Conservation (phyloP, 108 stramenopile genomes). For the Cyclotella choctawhatcheeana region DNA sequence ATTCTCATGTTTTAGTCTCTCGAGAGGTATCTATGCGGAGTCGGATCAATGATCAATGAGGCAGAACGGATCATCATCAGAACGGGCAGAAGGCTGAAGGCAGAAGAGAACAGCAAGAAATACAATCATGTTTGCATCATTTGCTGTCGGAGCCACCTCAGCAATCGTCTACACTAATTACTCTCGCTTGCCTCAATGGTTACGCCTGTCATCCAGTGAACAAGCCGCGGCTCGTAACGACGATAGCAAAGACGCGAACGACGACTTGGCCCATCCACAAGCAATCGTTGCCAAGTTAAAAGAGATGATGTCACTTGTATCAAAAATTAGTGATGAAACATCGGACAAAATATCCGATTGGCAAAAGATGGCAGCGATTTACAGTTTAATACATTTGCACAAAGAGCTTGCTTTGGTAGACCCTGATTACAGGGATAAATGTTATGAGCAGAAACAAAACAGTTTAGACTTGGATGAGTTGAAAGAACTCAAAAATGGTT, state of each 20-base stretch:
- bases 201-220: conserved; percentile 3
- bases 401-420: conserved; percentile 1
- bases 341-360: not conserved
- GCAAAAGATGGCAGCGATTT: conserved; percentile 2
- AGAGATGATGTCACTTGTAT: not conserved
- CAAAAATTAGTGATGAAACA: not conserved
- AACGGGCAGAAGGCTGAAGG: no score
- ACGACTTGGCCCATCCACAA: conserved; percentile 2
- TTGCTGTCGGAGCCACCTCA: not conserved
- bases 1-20: no score
- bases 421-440: not conserved
- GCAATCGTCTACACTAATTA: not conserved
- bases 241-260: conserved; percentile 4
- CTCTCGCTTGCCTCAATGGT: conserved; percentile 1
- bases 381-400: conserved; percentile 6
- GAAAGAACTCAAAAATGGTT: conserved; percentile 5
- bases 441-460: not conserved
- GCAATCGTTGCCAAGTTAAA: conserved; percentile 2
- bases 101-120: no score
- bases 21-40: no score
- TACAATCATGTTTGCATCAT: conserved; percentile 5
- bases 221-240: not conserved
- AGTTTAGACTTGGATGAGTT: conserved; percentile 3
- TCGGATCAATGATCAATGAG: no score
- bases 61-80: no score